phyloP scores from a whole-genome alignment of 140 eudicot species.

The Erigeron philadelphicus region DNA sequence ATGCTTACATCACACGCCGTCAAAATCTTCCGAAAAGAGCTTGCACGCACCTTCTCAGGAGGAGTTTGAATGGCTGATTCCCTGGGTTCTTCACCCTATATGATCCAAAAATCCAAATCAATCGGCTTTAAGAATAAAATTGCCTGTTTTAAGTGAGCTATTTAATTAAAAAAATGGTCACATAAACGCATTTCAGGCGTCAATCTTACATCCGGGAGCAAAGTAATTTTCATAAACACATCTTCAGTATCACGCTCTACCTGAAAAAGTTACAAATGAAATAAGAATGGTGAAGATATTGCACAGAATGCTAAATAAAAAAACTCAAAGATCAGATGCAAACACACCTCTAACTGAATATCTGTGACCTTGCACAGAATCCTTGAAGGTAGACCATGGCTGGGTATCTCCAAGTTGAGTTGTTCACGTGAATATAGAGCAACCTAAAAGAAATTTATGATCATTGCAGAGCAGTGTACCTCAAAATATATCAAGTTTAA shows the following conservation, averaged over 20 bases:
- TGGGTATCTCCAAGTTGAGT: conserved; percentile 18
- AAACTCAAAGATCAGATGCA: conserved; percentile 1
- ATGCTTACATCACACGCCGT: conserved; percentile 31
- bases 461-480: no score
- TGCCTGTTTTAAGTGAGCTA: background rate
- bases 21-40: conserved; percentile 31
- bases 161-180: background rate
- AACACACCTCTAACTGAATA: conserved; percentile 35
- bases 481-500: background rate
- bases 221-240: conserved; percentile 34
- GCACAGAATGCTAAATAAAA: background rate
- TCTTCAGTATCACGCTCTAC: conserved; percentile 36
- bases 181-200: background rate
- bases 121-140: background rate
- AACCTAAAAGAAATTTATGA: conserved; percentile 12
- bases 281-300: no score
- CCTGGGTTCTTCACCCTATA: conserved; percentile 21
- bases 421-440: conserved; percentile 26
- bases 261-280: conserved; percentile 24
- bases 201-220: conserved; percentile 32
- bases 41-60: conserved; percentile 18
- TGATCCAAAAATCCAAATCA: conserved; percentile 7
- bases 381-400: conserved; percentile 30
- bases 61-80: conserved; percentile 5
- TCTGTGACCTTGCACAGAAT: conserved; percentile 36